Percentiles rank a stretch among this genome's conserved stretches.
These are phyloP conservation scores for Debaryomyces castellii DNA, from an alignment of 805 yeast genomes.

Conservation along the genomic window DNA sequence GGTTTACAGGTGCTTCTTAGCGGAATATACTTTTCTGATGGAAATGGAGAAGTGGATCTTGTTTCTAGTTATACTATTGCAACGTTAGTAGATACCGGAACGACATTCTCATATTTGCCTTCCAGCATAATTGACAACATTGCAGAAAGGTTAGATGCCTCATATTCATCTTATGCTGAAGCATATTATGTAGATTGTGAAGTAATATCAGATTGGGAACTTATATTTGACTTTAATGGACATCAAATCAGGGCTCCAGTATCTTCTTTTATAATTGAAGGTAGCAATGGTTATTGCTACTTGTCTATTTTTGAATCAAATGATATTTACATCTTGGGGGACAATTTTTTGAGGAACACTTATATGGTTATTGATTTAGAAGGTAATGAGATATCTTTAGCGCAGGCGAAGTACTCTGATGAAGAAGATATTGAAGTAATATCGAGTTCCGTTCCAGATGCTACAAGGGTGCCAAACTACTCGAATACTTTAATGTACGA, in stretches of 20 bases:
- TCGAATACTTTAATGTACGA: background rate
- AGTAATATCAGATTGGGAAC: conserved; percentile 13
- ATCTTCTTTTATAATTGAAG: conserved; percentile 4
- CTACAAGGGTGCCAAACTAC: conserved; percentile 45
- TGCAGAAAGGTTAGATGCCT: conserved; percentile 39
- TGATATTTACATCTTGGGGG: conserved; percentile 47
- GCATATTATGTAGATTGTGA: conserved; percentile 49
- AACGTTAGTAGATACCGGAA: conserved; percentile 27
- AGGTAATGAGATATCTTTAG: conserved; percentile 53
- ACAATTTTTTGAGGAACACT: conserved; percentile 59
- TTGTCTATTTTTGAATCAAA: conserved; percentile 22
- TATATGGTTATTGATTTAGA: conserved; percentile 67
- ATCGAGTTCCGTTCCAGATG: conserved; percentile 47
- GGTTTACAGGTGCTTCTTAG: conserved; percentile 45
- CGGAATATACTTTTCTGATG: conserved; percentile 34
- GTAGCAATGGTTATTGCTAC: conserved; percentile 17
- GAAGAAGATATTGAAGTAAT: conserved; percentile 46
- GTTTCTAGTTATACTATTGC: conserved; percentile 17
- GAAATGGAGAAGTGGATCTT: conserved; percentile 8
- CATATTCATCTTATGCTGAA: conserved; percentile 38
- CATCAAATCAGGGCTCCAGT: conserved; percentile 6
- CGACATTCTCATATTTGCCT: conserved; percentile 40
- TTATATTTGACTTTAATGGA: conserved; percentile 21
- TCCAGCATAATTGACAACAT: conserved; percentile 25
- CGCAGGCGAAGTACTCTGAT: conserved; percentile 23